These are phyloP conservation scores for Vicia sativa DNA, from an alignment of 306 rosid genomes.

Conservation along the genomic window DNA sequence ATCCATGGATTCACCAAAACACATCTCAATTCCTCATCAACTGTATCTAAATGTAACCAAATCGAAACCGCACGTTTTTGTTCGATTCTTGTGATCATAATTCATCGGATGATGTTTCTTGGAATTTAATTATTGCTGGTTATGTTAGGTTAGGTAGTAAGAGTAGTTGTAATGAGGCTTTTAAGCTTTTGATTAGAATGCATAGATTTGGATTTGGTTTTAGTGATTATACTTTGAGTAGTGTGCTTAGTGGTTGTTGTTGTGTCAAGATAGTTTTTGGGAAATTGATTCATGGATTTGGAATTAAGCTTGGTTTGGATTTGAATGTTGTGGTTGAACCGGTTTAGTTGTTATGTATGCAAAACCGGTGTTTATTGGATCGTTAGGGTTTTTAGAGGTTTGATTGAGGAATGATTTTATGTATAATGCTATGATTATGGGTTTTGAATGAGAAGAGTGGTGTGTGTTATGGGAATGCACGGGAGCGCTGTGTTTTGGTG, in stretches of 20 bases:
- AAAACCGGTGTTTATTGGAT: conserved; percentile 47
- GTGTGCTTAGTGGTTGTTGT: conserved; percentile 55
- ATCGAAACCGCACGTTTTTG: conserved; percentile 50
- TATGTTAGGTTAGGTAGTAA: no score
- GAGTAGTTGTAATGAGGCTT: no score
- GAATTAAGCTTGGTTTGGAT: conserved; percentile 51
- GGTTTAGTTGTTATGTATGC: conserved; percentile 68
- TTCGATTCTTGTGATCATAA: no score
- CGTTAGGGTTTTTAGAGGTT: conserved; percentile 40
- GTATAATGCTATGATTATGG: conserved; percentile 61
- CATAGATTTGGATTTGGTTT: no score
- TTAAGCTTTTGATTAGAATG: no score
- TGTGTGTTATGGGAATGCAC: conserved; percentile 33
- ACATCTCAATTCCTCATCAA: conserved; percentile 53
- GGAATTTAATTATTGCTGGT: no score
- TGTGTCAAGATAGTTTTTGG: conserved; percentile 34
- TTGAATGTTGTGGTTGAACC: conserved; percentile 51
- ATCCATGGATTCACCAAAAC: conserved; percentile 41
- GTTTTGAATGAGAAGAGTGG: conserved; percentile 39
- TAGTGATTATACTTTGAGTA: no score
- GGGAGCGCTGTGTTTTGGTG: conserved; percentile 48
- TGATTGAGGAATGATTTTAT: conserved; percentile 43
- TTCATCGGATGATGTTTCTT: no score
- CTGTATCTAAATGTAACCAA: conserved; percentile 56
- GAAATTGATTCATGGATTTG: conserved; percentile 49